Conservation (phyloP, 225 moss, liverwort and hornwort species). For the Pseudoscleropodium purum region DNA sequence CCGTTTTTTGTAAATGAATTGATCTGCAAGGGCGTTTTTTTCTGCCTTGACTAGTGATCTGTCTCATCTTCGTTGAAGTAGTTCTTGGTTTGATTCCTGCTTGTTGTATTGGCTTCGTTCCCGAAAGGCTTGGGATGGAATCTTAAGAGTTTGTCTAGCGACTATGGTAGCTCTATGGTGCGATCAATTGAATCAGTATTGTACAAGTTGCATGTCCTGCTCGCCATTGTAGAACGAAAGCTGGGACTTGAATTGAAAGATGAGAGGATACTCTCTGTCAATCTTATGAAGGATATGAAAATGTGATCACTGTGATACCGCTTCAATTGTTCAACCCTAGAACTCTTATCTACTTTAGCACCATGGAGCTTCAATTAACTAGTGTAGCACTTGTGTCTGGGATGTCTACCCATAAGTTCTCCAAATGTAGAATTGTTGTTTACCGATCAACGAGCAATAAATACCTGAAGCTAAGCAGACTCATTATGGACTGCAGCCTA, state of each 20-base stretch:
- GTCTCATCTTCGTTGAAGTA: neutral
- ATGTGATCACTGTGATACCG: neutral
- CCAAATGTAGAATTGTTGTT: neutral
- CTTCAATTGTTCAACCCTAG: neutral
- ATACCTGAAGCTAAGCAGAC: too few relatives aligned
- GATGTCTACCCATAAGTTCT: neutral
- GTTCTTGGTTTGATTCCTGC: neutral
- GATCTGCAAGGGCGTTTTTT: neutral
- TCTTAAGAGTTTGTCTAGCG: neutral
- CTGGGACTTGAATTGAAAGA: neutral
- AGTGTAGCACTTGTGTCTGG: neutral
- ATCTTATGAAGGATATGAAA: neutral
- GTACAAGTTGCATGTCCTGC: neutral
- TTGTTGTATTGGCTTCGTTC: neutral
- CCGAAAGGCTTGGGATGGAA: neutral
- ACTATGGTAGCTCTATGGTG: constrained; percentile 8
- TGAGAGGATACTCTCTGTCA: neutral
- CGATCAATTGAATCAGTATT: constrained; percentile 9
- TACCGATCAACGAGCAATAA: neutral
- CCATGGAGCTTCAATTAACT: neutral
- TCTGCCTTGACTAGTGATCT: neutral
- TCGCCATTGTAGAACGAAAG: constrained; percentile 5
- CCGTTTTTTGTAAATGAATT: neutral
- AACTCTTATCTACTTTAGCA: too few relatives aligned
- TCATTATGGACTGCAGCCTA: neutral